These are phyloP conservation scores for Pulveroboletus ravenelii DNA, from an alignment of 768 basidiomycete species.

Conservation along the genomic window DNA sequence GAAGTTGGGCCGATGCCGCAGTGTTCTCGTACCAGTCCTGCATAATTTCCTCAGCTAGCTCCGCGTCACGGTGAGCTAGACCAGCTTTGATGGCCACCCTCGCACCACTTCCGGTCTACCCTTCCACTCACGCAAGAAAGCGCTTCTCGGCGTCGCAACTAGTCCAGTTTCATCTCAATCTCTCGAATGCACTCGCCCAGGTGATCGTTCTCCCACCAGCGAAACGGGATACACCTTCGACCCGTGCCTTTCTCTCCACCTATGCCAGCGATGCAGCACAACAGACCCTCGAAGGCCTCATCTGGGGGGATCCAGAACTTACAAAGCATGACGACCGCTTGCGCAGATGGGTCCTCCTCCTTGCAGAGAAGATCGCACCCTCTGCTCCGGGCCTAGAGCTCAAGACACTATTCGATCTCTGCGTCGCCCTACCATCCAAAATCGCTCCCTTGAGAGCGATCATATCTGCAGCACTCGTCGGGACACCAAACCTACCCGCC, in stretches of 20 bases:
- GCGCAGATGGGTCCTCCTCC: conserved; percentile 43
- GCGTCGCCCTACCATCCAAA: conserved; percentile 50
- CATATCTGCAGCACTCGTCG: conserved; percentile 37
- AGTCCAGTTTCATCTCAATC: conserved; percentile 41
- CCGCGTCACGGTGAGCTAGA: too few relatives aligned
- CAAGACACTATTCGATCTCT: conserved; percentile 57
- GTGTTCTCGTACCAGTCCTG: too few relatives aligned
- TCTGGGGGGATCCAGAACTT: conserved; percentile 44
- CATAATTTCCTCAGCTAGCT: too few relatives aligned
- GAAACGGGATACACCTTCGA: conserved; percentile 43
- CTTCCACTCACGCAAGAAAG: conserved; percentile 45
- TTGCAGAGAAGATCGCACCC: conserved; percentile 52
- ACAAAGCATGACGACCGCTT: conserved; percentile 42
- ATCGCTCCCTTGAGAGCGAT: conserved; percentile 42
- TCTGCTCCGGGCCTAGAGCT: conserved; percentile 42
- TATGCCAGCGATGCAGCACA: conserved; percentile 57
- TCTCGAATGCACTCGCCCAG: conserved; percentile 45
- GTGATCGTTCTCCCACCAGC: conserved; percentile 44
- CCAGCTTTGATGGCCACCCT: conserved; percentile 26
- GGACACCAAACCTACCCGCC: conserved; percentile 30
- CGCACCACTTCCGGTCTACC: conserved; percentile 49
- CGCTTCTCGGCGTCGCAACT: conserved; percentile 50
- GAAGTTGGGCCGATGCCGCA: too few relatives aligned
- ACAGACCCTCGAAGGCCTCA: conserved; percentile 47
- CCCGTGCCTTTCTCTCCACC: conserved; percentile 47